Conservation (phyloP, 805 yeast genomes). For the Zygotorulaspora florentina region DNA sequence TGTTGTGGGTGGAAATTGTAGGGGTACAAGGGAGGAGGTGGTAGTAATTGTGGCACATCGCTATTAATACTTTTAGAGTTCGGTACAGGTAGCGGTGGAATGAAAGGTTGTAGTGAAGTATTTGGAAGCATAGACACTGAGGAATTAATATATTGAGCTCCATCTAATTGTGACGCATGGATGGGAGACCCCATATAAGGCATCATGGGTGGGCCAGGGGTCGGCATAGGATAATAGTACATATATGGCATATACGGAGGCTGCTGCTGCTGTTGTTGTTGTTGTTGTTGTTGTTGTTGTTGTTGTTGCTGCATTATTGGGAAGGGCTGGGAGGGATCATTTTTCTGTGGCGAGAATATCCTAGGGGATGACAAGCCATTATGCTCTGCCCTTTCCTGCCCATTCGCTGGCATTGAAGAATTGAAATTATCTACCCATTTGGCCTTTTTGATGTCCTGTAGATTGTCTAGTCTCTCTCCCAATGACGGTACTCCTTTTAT, state of each 20-base stretch:
- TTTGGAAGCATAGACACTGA: conserved; percentile 23
- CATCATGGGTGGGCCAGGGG: conserved; percentile 19
- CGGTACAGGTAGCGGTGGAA: conserved; percentile 16
- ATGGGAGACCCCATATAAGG: conserved; percentile 24
- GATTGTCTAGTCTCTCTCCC: conserved; percentile 31
- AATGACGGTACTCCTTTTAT: conserved; percentile 26
- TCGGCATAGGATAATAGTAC: conserved; percentile 26
- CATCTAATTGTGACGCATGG: conserved; percentile 14
- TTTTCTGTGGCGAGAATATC: not conserved
- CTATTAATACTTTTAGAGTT: not conserved
- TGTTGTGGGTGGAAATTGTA: conserved; percentile 11
- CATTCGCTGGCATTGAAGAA: conserved; percentile 22
- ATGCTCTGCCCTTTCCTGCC: not conserved
- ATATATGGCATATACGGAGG: conserved; percentile 24
- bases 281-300: conserved; percentile 3
- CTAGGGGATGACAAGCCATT: not conserved
- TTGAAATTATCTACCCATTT: conserved; percentile 34
- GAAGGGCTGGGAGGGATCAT: not conserved
- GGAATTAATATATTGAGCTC: conserved; percentile 18
- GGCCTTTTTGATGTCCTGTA: conserved; percentile 29
- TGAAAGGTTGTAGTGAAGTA: conserved; percentile 30
- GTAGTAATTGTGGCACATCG: conserved; percentile 21
- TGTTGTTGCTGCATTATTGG: conserved; percentile 1
- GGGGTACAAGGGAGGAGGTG: conserved; percentile 27
- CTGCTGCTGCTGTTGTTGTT: conserved; percentile 10